phyloP scores from a whole-genome alignment of 495 filamentous ascomycete genomes.

The Darksidea phi region DNA sequence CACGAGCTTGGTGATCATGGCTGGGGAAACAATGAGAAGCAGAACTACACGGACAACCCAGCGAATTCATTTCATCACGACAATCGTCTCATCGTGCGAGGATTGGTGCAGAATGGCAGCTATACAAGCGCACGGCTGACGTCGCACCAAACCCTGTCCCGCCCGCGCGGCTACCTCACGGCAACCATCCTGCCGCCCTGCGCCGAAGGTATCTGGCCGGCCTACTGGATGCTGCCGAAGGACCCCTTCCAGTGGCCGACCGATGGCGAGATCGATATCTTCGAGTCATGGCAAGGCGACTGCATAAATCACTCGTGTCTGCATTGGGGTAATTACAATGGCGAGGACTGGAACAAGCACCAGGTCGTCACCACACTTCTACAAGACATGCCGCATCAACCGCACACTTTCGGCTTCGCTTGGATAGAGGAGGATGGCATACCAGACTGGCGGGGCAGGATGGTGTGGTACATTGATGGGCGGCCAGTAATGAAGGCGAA shows the following conservation, averaged over 20 bases:
- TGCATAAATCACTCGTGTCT: conserved; percentile 47
- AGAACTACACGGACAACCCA: conserved; percentile 45
- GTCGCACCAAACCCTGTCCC: conserved; percentile 42
- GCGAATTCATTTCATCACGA: conserved; percentile 47
- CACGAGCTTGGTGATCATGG: conserved; percentile 48
- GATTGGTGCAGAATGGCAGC: conserved; percentile 40
- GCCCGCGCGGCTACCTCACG: conserved; percentile 43
- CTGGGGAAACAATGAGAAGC: conserved; percentile 50
- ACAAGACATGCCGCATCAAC: conserved; percentile 35
- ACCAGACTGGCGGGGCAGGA: conserved; percentile 30
- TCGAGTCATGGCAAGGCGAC: conserved; percentile 41
- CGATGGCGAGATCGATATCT: conserved; percentile 40
- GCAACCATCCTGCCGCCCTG: conserved; percentile 43
- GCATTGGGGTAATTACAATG: conserved; percentile 50
- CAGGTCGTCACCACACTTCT: conserved; percentile 43
- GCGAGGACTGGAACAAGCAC: conserved; percentile 48
- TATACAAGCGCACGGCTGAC: conserved; percentile 48
- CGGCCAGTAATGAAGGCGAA: conserved; percentile 45
- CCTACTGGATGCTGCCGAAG: conserved; percentile 49
- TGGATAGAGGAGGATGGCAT: conserved; percentile 45
- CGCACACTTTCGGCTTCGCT: conserved; percentile 41
- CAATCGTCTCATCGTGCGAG: conserved; percentile 46
- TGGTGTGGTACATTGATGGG: conserved; percentile 51
- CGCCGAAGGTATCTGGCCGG: conserved; percentile 49
- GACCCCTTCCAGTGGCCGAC: conserved; percentile 44